Base-by-base conservation (phyloP, 73 alveolate genomes). In the Tetrahymena thermophila region DNA sequence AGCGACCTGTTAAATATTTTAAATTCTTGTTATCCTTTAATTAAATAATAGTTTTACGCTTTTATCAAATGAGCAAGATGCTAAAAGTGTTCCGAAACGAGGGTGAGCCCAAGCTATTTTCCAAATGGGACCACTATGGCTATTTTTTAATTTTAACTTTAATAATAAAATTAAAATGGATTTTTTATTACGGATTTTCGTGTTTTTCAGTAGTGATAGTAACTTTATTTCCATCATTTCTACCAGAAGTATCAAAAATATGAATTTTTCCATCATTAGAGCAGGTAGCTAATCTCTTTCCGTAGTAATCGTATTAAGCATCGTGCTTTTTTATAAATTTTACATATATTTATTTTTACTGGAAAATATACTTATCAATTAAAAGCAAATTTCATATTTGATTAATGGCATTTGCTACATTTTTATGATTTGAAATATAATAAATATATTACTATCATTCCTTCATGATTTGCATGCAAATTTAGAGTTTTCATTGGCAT, bases 41-140 rank as follows among this genome's bases (percentile, higher is more conserved):
- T n/a, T 9, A 28, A n/a, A 71, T 71, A 71, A 8, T 13, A 97
- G 50, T 93, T 85, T 94, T 11, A 97, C 95, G 4, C 97, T 95
- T 95, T 97, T 96, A 85, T 97, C 98, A 56, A 95, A 96, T 23
- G 98, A 96, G 58, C 98, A 97, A 31, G 98, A 94, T 55, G 98
- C 98, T 35, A 97, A 93, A n/a, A 96, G 34, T 37, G 93, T 96
- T 28, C 98, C 98, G 71, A 85, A 96, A 56, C 94, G 97, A 23
- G 98, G 98, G 58, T 96, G 94, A 38, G 98, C 97, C 98, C 98
- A 97, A 35, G 97, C 96, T 19, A 97, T 85, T 95, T 96, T 43
- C 96, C 96, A 96, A 58, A 97, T 95, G 9, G 98, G 97, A 21
- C 98, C 97, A 57, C 85, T 94, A 71, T 97, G 98, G 37, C 89